A percentile compares a stretch with the other conserved stretches of the same genome.
Conservation (phyloP, 176 grass and related monocot species). For the Cenchrus fungigraminus region DNA sequence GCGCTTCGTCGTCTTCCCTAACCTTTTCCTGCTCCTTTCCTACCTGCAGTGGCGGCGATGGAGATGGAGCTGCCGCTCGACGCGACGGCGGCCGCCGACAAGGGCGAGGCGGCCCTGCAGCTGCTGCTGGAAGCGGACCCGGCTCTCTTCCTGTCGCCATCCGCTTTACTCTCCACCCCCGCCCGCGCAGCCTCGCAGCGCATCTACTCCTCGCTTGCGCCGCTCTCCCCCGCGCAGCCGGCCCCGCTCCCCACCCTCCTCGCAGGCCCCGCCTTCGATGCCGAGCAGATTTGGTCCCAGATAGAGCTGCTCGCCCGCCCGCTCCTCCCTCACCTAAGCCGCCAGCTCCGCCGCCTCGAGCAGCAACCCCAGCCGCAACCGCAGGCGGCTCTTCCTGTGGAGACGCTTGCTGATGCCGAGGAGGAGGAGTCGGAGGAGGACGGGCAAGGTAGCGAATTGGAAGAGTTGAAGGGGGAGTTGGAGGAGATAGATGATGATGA, state of each 20-base stretch:
- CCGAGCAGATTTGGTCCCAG: constrained; percentile 93
- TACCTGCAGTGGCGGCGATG: no score
- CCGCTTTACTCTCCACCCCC: constrained; percentile 53
- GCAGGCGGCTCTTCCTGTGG: background rate
- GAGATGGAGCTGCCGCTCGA: no score
- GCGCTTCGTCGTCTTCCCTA: no score
- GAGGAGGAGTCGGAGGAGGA: constrained; percentile 44
- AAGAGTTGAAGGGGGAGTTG: constrained; percentile 29
- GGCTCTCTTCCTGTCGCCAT: constrained; percentile 61
- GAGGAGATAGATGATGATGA: constrained; percentile 35
- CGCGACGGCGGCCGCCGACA: background rate
- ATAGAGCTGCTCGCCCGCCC: constrained; percentile 74
- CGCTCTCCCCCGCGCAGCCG: constrained; percentile 49
- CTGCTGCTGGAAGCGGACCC: constrained; percentile 56
- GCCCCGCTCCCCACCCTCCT: constrained; percentile 58
- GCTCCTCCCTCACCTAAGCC: constrained; percentile 61
- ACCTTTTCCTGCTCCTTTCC: no score
- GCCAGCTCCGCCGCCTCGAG: constrained; percentile 63
- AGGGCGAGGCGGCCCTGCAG: constrained; percentile 56
- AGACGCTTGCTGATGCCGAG: background rate
- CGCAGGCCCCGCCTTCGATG: constrained; percentile 62
- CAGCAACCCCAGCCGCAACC: constrained; percentile 50
- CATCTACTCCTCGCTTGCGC: constrained; percentile 63
- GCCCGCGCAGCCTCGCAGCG: constrained; percentile 60
- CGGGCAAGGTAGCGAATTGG: constrained; percentile 37